phyloP scores from a whole-genome alignment of 371 early-diverging fungal species.

The Haplosporangium sp. region DNA sequence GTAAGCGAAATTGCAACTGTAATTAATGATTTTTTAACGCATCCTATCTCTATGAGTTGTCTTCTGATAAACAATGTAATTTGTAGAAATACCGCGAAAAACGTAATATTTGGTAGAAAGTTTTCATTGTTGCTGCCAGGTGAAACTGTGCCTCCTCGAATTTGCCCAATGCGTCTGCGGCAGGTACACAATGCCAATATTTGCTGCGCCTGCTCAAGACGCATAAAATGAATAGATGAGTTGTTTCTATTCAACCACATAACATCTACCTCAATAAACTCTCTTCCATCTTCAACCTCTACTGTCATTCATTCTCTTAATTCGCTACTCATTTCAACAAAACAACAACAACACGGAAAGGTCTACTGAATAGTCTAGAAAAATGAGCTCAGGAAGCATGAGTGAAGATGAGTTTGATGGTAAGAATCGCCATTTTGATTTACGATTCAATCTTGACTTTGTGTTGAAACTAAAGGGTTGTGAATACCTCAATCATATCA shows the following conservation, averaged over 20 bases:
- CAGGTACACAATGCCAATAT: background rate
- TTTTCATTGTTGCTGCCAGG: no score
- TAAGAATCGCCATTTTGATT: background rate
- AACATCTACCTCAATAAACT: background rate
- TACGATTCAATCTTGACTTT: background rate
- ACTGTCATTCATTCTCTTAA: background rate
- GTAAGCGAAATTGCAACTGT: conserved; percentile 17
- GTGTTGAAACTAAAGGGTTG: background rate
- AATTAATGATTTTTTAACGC: background rate
- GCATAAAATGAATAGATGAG: background rate
- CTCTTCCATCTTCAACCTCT: conserved; percentile 1
- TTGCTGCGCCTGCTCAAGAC: background rate
- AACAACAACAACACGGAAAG: no score
- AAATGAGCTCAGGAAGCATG: conserved; percentile 35
- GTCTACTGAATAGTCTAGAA: background rate
- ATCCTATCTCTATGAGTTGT: background rate
- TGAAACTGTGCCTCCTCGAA: background rate
- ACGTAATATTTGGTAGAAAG: conserved; percentile 28
- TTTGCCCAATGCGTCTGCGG: background rate
- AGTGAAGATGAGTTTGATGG: conserved; percentile 43
- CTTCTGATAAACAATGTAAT: background rate
- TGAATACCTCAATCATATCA: background rate
- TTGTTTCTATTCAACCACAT: background rate
- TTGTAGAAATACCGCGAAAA: conserved; percentile 48
- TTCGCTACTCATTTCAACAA: no score